These are phyloP conservation scores for Botryotinia calthae DNA, from an alignment of 2,329 filamentous ascomycete genomes.

Conservation along the genomic window DNA sequence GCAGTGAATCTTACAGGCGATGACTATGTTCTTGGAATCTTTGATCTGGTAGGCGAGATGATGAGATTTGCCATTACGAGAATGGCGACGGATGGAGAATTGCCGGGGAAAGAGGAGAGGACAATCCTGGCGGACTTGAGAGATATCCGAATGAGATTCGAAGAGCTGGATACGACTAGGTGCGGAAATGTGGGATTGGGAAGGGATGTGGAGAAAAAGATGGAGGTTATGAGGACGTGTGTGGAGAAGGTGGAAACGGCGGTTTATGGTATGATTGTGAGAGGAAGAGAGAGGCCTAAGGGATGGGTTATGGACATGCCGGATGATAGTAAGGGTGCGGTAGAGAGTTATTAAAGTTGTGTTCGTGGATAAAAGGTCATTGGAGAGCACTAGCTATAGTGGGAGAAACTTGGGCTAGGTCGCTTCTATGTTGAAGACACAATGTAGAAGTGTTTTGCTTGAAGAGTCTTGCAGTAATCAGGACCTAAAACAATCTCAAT, in stretches of 20 bases:
- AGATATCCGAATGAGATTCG: slow-evolving; percentile 71
- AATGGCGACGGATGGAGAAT: slow-evolving; percentile 63
- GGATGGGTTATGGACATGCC: slow-evolving; percentile 83
- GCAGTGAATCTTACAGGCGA: slow-evolving; percentile 68
- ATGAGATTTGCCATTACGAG: slow-evolving; percentile 94
- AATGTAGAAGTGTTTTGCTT: neutral
- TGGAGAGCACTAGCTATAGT: neutral
- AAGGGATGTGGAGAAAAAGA: slow-evolving; percentile 72
- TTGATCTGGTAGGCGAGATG: slow-evolving; percentile 91
- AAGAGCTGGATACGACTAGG: slow-evolving; percentile 61
- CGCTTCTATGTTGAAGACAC: neutral
- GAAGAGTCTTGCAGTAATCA: neutral
- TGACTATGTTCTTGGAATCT: slow-evolving; percentile 88
- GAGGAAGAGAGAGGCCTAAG: slow-evolving; percentile 83
- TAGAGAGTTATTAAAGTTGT: slow-evolving; percentile 35
- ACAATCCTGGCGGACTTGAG: slow-evolving; percentile 80
- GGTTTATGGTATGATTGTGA: slow-evolving; percentile 81
- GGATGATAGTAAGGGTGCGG: slow-evolving; percentile 31
- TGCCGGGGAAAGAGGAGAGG: slow-evolving; percentile 46
- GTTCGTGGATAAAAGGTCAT: neutral
- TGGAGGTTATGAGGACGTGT: slow-evolving; percentile 80
- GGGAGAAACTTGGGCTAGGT: neutral
- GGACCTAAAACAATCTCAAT: neutral
- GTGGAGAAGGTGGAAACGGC: slow-evolving; percentile 93
- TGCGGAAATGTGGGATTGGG: slow-evolving; percentile 52